These are phyloP conservation scores for Morella rubra DNA, from an alignment of 306 rosid genomes.

Conservation along the genomic window DNA sequence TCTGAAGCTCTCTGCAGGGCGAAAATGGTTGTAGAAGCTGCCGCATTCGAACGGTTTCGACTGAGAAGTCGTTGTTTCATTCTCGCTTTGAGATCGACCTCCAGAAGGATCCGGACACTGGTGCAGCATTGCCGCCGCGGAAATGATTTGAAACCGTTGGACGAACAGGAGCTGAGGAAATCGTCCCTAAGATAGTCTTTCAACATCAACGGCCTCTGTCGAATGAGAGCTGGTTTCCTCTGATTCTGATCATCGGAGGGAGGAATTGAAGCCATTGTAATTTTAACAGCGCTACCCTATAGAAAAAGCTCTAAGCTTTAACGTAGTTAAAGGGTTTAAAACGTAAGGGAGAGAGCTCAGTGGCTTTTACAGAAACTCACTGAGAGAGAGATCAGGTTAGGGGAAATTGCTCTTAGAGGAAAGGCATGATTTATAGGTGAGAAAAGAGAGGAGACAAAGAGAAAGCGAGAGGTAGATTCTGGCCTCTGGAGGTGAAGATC, in stretches of 20 bases:
- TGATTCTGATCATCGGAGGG: constrained; percentile 15
- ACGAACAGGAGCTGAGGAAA: constrained; percentile 65
- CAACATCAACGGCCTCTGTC: constrained; percentile 38
- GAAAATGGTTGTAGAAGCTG: constrained; percentile 33
- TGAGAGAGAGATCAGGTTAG: neutral
- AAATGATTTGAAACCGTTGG: constrained; percentile 74
- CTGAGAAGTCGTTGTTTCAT: constrained; percentile 6
- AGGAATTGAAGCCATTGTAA: constrained; percentile 35
- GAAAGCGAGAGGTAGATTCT: constrained; percentile 28
- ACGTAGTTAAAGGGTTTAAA: too few relatives aligned
- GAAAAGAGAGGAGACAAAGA: neutral
- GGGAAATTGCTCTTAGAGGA: neutral
- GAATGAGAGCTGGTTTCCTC: constrained; percentile 10
- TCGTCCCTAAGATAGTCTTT: constrained; percentile 77
- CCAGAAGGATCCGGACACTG: constrained; percentile 46
- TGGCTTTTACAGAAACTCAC: constrained; percentile 3
- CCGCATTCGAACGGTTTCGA: constrained; percentile 21
- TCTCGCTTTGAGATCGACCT: constrained; percentile 44
- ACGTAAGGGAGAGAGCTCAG: neutral
- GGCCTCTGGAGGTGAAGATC: constrained; percentile 19
- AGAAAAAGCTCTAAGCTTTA: neutral
- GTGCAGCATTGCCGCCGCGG: constrained; percentile 79
- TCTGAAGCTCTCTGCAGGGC: constrained; percentile 60
- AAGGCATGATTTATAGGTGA: neutral
- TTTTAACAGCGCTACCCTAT: neutral